These are phyloP conservation scores for Serendipita vermifera DNA, from an alignment of 768 basidiomycete species.

Conservation along the genomic window DNA sequence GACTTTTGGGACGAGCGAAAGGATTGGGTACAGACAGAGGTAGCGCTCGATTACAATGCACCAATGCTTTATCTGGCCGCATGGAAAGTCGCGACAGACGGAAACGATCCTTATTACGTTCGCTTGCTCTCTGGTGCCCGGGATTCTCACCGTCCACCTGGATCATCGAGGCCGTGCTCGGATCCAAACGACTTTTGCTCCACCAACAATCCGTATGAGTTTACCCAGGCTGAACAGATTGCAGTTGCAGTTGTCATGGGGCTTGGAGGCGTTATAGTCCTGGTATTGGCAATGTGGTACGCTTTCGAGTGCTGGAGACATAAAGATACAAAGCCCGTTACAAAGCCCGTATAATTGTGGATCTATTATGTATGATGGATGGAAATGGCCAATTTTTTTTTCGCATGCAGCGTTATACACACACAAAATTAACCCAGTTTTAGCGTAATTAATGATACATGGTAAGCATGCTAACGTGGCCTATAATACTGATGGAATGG, in stretches of 20 bases:
- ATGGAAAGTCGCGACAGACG: conserved; percentile 54
- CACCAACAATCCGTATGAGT: conserved; percentile 27
- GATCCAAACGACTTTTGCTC: conserved; percentile 40
- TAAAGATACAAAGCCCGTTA: too few species aligned
- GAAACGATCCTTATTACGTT: conserved; percentile 65
- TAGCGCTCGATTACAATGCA: conserved; percentile 81
- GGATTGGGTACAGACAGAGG: conserved; percentile 86
- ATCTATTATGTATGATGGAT: too few species aligned
- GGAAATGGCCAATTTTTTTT: too few species aligned
- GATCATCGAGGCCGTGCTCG: conserved; percentile 62
- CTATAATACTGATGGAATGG: too few species aligned
- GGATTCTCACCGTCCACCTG: conserved; percentile 44
- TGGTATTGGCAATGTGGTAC: conserved; percentile 26
- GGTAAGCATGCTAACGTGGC: too few species aligned
- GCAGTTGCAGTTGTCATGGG: conserved; percentile 57
- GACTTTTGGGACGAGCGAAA: conserved; percentile 72
- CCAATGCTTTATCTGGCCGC: conserved; percentile 80
- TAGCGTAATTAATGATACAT: too few species aligned
- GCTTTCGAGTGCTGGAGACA: background rate
- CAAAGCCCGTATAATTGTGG: too few species aligned
- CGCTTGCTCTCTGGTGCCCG: conserved; percentile 55
- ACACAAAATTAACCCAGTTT: too few species aligned
- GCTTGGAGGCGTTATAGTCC: conserved; percentile 45
- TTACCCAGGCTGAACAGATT: conserved; percentile 51
- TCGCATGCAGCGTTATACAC: too few species aligned